These are phyloP conservation scores for Verruconis gallopava DNA, from an alignment of 2,329 filamentous ascomycete species.

Conservation along the genomic window DNA sequence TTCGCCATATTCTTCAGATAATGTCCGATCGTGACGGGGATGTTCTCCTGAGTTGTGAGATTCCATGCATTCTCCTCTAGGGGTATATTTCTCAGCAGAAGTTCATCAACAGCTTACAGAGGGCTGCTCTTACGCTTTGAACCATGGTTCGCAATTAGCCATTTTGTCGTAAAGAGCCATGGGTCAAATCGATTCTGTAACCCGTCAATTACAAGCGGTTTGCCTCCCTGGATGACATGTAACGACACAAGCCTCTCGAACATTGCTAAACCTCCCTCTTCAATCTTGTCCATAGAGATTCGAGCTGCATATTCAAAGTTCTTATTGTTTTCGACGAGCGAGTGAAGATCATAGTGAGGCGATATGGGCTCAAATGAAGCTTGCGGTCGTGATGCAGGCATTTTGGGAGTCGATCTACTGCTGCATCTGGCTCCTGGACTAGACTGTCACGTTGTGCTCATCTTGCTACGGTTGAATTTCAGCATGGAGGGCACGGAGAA, in stretches of 20 bases:
- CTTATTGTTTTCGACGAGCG: slow-evolving; percentile 60
- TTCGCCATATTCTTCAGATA: slow-evolving; percentile 80
- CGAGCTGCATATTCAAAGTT: slow-evolving; percentile 83
- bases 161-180: slow-evolving; percentile 65
- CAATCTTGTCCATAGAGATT: slow-evolving; percentile 66
- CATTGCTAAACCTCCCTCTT: slow-evolving; percentile 58
- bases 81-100: slow-evolving; percentile 13
- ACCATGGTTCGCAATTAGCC: slow-evolving; percentile 70
- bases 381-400: slow-evolving; percentile 69
- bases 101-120: slow-evolving; percentile 14
- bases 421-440: no score
- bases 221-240: slow-evolving; percentile 74
- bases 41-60: slow-evolving; percentile 55
- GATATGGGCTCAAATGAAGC: slow-evolving; percentile 87
- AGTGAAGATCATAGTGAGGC: slow-evolving; percentile 65
- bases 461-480: no score
- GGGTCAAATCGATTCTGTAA: slow-evolving; percentile 66
- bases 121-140: slow-evolving; percentile 48
- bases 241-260: slow-evolving; percentile 78
- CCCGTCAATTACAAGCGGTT: slow-evolving; percentile 80
- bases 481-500: no score
- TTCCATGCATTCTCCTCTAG: slow-evolving; percentile 76
- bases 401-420: no score
- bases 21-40: slow-evolving; percentile 77
- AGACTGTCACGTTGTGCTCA: no score